Evolutionary conservation across 169 alveolate species (phyloP).

Genomic region (Hammondia hammondi): DNA sequence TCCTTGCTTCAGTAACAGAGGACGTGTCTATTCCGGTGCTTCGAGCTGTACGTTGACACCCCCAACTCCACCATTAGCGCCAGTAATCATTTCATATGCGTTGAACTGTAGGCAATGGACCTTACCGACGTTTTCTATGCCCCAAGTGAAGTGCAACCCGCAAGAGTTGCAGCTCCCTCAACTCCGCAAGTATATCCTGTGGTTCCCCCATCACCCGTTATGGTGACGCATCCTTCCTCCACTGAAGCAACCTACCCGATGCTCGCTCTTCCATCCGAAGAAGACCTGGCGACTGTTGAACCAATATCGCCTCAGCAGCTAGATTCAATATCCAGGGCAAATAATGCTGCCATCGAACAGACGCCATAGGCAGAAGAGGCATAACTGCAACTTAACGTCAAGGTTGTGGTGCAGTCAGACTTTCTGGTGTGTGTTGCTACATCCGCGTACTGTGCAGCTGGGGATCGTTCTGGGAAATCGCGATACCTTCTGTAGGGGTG

Average conservation of each 20-base stretch:
- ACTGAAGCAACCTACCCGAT: conserved; percentile 4
- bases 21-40: conserved; percentile 35
- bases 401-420: too few relatives aligned
- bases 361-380: neutral
- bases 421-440: too few relatives aligned
- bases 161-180: neutral
- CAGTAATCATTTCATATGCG: neutral
- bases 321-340: conserved; percentile 4
- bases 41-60: neutral
- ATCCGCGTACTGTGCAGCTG: too few relatives aligned
- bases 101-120: neutral
- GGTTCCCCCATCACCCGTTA: neutral
- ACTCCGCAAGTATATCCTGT: neutral
- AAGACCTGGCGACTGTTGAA: neutral
- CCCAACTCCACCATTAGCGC: neutral
- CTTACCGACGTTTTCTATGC: neutral
- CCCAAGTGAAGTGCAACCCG: neutral
- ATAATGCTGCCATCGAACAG: neutral
- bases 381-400: neutral
- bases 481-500: too few relatives aligned
- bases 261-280: conserved; percentile 9
- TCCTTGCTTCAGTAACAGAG: neutral
- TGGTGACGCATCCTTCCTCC: neutral
- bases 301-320: conserved; percentile 19
- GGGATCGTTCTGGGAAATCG: too few relatives aligned